These are phyloP conservation scores for Fusarium liriodendri DNA, from an alignment of 2,329 filamentous ascomycete species.

Conservation along the genomic window DNA sequence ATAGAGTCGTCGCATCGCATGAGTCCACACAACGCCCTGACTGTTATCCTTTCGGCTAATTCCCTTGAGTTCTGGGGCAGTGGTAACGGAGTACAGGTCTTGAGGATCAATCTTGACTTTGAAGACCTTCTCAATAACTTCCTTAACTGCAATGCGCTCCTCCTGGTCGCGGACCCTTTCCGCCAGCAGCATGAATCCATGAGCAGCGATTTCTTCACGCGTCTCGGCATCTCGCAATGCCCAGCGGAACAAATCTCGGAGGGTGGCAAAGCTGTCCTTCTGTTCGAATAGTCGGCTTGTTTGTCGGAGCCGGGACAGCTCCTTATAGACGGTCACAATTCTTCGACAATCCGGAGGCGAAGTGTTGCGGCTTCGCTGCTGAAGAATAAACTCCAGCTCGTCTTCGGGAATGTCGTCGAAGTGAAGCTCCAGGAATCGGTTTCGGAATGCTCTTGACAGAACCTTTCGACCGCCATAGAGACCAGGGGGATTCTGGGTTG, in stretches of 20 bases:
- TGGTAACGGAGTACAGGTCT: slow-evolving; percentile 74
- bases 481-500: slow-evolving; percentile 96
- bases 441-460: slow-evolving; percentile 93
- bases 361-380: slow-evolving; percentile 85
- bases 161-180: slow-evolving; percentile 94
- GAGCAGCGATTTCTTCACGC: slow-evolving; percentile 86
- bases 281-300: slow-evolving; percentile 94
- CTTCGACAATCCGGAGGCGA: slow-evolving; percentile 90
- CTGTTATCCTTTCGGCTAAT: slow-evolving; percentile 60
- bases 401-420: slow-evolving; percentile 98
- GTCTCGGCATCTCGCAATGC: slow-evolving; percentile 86
- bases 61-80: slow-evolving; percentile 66
- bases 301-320: slow-evolving; percentile 89
- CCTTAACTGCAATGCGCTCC: slow-evolving; percentile 85
- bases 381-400: slow-evolving; percentile 91
- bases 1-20: slow-evolving; percentile 91
- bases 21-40: slow-evolving; percentile 89
- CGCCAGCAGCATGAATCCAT: slow-evolving; percentile 96
- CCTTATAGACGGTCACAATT: slow-evolving; percentile 94
- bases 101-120: slow-evolving; percentile 83
- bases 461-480: slow-evolving; percentile 95
- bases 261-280: slow-evolving; percentile 95
- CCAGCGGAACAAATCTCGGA: slow-evolving; percentile 97
- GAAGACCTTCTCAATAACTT: slow-evolving; percentile 90
- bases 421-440: slow-evolving; percentile 95